phyloP scores from a whole-genome alignment of 2,329 filamentous ascomycete species.

The Biscogniauxia marginata region DNA sequence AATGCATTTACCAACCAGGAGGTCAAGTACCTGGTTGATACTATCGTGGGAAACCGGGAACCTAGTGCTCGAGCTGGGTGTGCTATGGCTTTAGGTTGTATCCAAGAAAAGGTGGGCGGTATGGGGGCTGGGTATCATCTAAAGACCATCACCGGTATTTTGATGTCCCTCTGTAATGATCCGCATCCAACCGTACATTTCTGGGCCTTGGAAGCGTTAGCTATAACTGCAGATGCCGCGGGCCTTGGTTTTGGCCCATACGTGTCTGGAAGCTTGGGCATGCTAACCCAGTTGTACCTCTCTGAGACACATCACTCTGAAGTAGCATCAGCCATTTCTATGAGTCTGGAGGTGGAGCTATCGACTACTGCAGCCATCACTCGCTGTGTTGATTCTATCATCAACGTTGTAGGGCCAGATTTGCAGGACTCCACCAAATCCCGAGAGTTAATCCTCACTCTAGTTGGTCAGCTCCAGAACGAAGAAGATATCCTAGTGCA shows the following conservation, averaged over 20 bases:
- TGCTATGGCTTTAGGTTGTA: conserved; percentile 87
- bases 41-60: conserved; percentile 89
- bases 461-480: conserved; percentile 79
- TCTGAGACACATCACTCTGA: conserved; percentile 90
- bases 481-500: conserved; percentile 71
- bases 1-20: conserved; percentile 86
- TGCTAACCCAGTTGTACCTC: conserved; percentile 90
- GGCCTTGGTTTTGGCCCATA: conserved; percentile 90
- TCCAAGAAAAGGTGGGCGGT: conserved; percentile 92
- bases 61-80: conserved; percentile 91
- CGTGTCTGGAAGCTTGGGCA: conserved; percentile 85
- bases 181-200: conserved; percentile 94
- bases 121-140: conserved; percentile 97
- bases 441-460: conserved; percentile 84
- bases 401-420: conserved; percentile 95
- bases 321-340: conserved; percentile 73
- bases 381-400: conserved; percentile 87
- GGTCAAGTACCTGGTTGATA: conserved; percentile 89
- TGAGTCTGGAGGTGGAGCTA: conserved; percentile 85
- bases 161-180: conserved; percentile 97
- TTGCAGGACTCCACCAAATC: conserved; percentile 89
- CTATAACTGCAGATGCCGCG: conserved; percentile 84
- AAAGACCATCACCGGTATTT: conserved; percentile 93
- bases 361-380: conserved; percentile 81
- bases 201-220: conserved; percentile 89